A percentile compares a stretch with the other conserved stretches of the same genome.
Conservation (phyloP, 2,329 filamentous ascomycete species). For the Fusarium nisikadoi region DNA sequence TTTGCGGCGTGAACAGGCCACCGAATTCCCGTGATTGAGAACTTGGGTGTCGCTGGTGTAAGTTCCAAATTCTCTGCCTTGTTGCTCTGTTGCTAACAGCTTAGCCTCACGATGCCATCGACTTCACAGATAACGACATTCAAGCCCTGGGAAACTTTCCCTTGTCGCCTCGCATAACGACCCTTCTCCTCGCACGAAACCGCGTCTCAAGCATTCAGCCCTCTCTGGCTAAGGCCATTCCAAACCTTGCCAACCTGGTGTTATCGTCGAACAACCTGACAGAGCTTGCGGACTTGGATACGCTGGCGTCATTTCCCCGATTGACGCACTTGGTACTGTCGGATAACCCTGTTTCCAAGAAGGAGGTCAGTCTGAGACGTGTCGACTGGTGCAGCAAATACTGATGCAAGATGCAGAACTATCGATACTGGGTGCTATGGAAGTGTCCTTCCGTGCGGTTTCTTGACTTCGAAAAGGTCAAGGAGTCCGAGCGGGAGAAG, state of each 20-base stretch:
- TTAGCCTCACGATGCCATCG: slow-evolving; percentile 94
- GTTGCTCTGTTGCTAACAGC: slow-evolving; percentile 5
- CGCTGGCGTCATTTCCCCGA: slow-evolving; percentile 73
- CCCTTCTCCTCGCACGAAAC: slow-evolving; percentile 89
- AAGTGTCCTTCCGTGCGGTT: slow-evolving; percentile 86
- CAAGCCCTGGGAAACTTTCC: slow-evolving; percentile 91
- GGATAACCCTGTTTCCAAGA: slow-evolving; percentile 91
- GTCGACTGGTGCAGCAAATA: not conserved
- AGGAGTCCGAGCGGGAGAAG: slow-evolving; percentile 80
- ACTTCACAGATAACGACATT: slow-evolving; percentile 98
- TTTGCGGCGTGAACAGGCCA: slow-evolving; percentile 77
- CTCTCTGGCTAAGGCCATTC: slow-evolving; percentile 77
- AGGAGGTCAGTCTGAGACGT: slow-evolving; percentile 76
- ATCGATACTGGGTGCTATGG: slow-evolving; percentile 92
- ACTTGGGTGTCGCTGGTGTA: slow-evolving; percentile 93
- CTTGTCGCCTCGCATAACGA: slow-evolving; percentile 86
- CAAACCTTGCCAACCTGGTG: slow-evolving; percentile 83
- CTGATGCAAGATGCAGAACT: slow-evolving; percentile 69
- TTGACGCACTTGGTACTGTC: slow-evolving; percentile 84
- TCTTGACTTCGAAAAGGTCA: slow-evolving; percentile 92
- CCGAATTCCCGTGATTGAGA: slow-evolving; percentile 97
- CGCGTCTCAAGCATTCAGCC: slow-evolving; percentile 85
- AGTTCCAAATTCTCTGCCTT: slow-evolving; percentile 50
- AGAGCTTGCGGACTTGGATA: slow-evolving; percentile 89
- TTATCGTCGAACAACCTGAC: slow-evolving; percentile 83